Base-by-base conservation (phyloP, 2,329 filamentous ascomycete species). In the Aspergillus cejpii region DNA sequence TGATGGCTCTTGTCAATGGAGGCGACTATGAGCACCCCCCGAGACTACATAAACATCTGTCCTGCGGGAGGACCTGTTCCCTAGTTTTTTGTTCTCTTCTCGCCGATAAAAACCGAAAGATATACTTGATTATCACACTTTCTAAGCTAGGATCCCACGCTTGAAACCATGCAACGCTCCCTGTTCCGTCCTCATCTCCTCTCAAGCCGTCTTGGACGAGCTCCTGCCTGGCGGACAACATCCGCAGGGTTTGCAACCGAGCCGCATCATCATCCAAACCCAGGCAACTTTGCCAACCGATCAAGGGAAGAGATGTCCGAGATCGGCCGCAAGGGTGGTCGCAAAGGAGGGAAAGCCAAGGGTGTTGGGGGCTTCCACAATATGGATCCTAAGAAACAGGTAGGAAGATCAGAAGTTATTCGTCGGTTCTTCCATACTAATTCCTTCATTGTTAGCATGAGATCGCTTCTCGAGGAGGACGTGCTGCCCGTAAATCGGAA, bases 231-330 rank as follows among this genome's bases (percentile, higher is more conserved):
- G 31, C 31, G 31, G 31, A 11, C 31, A 6, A 20, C 31, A 11
- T 3, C 15, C 10, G 31, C 31, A 34, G 11, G 44, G 20, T 23
- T 56, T 33, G 53, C 54, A 38, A 54, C 40, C n/a, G 39, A 48
- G 41, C 40, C 52, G 3, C 53, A 61, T 26, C 55, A 19, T 20
- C 31, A 34, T 17, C 31, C 59, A 1, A 60, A 65, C 41, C 59
- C 63, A 19, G 60, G 61, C n/a, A 67, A 67, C 49, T 64, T 66
- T 50, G 53, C 56, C 41, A 65, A 66, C 44, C 57, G 62, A 6
- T 48, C 62, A 12, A 57, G 41, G 28, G 50, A 57, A 3, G 52
- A 59, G 29, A 31, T 62, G 10, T 52, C 51, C 15, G 50, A 54
- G 26, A 60, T 61, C 10, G 56, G 48, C 19, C 53, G 54, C 23